Evolutionary conservation across 2,329 filamentous ascomycete genomes (phyloP).

Genomic region (Aspergillus pseudotamarii): DNA sequence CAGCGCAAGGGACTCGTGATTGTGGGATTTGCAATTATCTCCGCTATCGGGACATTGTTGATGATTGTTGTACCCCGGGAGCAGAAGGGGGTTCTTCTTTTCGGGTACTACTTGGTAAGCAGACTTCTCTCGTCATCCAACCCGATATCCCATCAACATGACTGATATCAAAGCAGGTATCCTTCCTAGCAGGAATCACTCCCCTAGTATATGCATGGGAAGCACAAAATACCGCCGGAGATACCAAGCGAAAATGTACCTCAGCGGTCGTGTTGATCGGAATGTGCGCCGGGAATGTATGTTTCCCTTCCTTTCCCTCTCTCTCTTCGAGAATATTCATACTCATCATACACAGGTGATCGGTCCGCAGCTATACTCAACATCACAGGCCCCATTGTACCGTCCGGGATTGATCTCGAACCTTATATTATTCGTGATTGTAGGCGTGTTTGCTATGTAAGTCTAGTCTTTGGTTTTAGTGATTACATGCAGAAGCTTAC

Average conservation of each 20-base stretch:
- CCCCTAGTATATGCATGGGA: constrained; percentile 42
- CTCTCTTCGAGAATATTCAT: neutral
- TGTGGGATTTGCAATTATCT: constrained; percentile 40
- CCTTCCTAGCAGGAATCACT: constrained; percentile 38
- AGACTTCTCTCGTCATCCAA: fast-evolving
- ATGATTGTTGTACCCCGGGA: constrained; percentile 53
- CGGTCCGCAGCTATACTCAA: constrained; percentile 39
- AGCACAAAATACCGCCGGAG: constrained; percentile 41
- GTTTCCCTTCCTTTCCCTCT: fast-evolving
- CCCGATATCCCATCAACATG: neutral
- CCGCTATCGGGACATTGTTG: constrained; percentile 48
- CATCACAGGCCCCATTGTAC: constrained; percentile 37
- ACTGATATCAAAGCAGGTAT: constrained; percentile 18
- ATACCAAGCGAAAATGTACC: constrained; percentile 42
- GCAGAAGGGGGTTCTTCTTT: constrained; percentile 53
- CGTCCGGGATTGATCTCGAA: constrained; percentile 37
- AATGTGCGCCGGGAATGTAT: constrained; percentile 41
- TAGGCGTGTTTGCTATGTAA: constrained; percentile 30
- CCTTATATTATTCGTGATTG: constrained; percentile 37
- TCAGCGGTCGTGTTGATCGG: constrained; percentile 39
- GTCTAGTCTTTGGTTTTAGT: neutral
- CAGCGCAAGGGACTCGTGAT: constrained; percentile 51
- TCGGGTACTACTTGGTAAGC: constrained; percentile 55
- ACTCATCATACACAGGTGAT: constrained; percentile 20
- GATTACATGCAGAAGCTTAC: neutral